These are phyloP conservation scores for Funneliformis caledonium DNA, from an alignment of 371 early-diverging fungal species.

Conservation along the genomic window DNA sequence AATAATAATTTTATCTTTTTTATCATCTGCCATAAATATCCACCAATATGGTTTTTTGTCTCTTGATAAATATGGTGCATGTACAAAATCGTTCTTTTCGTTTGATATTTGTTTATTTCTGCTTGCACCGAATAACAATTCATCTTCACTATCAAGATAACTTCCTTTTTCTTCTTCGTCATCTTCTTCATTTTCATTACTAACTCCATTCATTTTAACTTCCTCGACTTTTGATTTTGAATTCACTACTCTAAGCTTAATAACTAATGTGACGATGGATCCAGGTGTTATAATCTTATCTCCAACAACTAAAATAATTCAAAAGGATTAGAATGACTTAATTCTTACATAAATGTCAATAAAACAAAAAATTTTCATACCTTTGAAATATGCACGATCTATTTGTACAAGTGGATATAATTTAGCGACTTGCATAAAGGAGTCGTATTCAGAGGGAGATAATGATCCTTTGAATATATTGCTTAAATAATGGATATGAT, in stretches of 20 bases:
- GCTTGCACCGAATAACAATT: slow-evolving; percentile 12
- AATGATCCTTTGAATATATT: slow-evolving; percentile 56
- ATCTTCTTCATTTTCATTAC: slow-evolving; percentile 50
- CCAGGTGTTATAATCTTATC: slow-evolving; percentile 81
- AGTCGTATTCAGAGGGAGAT: slow-evolving; percentile 64
- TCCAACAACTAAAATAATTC: slow-evolving; percentile 60
- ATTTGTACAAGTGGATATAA: slow-evolving; percentile 65
- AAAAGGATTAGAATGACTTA: neutral
- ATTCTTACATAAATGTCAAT: neutral
- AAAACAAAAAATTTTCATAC: neutral
- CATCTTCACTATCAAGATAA: slow-evolving; percentile 36
- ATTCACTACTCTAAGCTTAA: slow-evolving; percentile 54
- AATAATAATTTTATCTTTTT: slow-evolving; percentile 81
- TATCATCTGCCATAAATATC: slow-evolving; percentile 87
- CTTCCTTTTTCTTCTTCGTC: slow-evolving; percentile 32
- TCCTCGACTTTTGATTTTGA: slow-evolving; percentile 43
- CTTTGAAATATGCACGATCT: slow-evolving; percentile 19
- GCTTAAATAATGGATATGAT: slow-evolving; percentile 38
- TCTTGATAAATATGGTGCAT: slow-evolving; percentile 71
- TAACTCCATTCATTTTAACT: slow-evolving; percentile 44
- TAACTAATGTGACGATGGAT: slow-evolving; percentile 77
- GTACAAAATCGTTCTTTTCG: slow-evolving; percentile 52
- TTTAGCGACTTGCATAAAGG: slow-evolving; percentile 73
- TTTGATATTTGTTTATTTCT: neutral
- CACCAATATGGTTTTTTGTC: slow-evolving; percentile 92